Evolutionary conservation across 306 rosid genomes (phyloP).

Genomic region (Ormosia emarginata): DNA sequence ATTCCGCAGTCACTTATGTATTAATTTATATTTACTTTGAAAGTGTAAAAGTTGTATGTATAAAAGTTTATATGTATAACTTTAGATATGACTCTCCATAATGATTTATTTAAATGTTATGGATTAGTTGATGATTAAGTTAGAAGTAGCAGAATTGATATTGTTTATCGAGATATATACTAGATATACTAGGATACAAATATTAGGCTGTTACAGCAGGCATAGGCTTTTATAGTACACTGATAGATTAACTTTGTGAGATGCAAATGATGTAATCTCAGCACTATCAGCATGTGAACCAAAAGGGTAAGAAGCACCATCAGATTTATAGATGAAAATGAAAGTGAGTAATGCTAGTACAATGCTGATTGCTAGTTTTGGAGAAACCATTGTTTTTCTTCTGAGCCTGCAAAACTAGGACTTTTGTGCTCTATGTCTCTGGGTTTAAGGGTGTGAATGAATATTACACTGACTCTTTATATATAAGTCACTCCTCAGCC

Average conservation of each 20-base stretch:
- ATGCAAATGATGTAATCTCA: background rate
- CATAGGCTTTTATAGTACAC: conserved; percentile 45
- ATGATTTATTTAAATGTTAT: too few species aligned
- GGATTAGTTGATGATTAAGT: too few species aligned
- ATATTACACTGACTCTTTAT: background rate
- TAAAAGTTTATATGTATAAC: too few species aligned
- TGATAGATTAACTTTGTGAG: conserved; percentile 46
- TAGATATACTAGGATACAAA: too few species aligned
- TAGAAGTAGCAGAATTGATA: too few species aligned
- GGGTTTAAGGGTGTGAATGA: background rate
- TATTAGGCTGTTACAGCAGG: too few species aligned
- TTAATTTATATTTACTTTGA: too few species aligned
- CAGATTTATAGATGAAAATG: conserved; percentile 17
- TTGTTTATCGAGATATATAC: too few species aligned
- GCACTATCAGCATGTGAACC: background rate
- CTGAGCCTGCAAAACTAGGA: background rate
- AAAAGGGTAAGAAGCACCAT: conserved; percentile 13
- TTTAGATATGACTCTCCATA: too few species aligned
- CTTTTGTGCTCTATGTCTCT: background rate
- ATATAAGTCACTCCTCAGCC: background rate
- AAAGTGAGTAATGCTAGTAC: background rate
- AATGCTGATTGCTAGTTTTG: background rate
- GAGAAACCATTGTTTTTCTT: conserved; percentile 23
- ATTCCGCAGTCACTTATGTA: too few species aligned
- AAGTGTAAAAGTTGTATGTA: too few species aligned